These are phyloP conservation scores for Brassica incana DNA, from an alignment of 345 rosid species.

Conservation along the genomic window DNA sequence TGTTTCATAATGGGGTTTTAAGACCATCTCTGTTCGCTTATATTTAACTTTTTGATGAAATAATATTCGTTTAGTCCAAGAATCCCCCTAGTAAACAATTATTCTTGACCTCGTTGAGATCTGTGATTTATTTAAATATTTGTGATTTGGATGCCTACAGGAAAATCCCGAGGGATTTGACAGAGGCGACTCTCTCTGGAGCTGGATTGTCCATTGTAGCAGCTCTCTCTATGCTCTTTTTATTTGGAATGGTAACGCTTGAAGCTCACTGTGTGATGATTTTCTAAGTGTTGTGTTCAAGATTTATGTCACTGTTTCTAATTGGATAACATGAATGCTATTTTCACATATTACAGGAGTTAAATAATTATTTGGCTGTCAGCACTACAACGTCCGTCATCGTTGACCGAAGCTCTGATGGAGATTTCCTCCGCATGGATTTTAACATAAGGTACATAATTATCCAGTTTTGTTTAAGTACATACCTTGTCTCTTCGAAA, in stretches of 20 bases:
- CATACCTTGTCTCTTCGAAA: slow-evolving; percentile 3
- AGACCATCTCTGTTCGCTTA: neutral
- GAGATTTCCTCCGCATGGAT: slow-evolving; percentile 86
- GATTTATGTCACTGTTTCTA: neutral
- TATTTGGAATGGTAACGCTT: slow-evolving; percentile 92
- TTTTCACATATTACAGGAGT: slow-evolving; percentile 57
- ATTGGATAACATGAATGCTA: neutral
- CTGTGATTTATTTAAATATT: neutral
- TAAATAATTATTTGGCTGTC: slow-evolving; percentile 75
- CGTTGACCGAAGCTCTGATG: slow-evolving; percentile 90
- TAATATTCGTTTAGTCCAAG: neutral
- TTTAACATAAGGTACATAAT: slow-evolving; percentile 68
- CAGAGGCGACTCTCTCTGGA: slow-evolving; percentile 95
- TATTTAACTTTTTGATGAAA: neutral
- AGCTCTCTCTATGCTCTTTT: slow-evolving; percentile 79
- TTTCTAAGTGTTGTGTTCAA: neutral
- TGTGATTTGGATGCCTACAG: slow-evolving; percentile 47
- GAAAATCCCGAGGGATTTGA: slow-evolving; percentile 99
- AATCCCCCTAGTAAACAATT: neutral
- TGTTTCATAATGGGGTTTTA: neutral
- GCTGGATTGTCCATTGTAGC: slow-evolving; percentile 93
- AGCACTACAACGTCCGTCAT: slow-evolving; percentile 79
- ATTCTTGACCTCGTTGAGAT: neutral
- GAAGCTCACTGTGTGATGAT: neutral
- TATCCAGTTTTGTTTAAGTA: neutral